Conservation (phyloP, 1,284 basidiomycete genomes). For the Ustilago hordei region DNA sequence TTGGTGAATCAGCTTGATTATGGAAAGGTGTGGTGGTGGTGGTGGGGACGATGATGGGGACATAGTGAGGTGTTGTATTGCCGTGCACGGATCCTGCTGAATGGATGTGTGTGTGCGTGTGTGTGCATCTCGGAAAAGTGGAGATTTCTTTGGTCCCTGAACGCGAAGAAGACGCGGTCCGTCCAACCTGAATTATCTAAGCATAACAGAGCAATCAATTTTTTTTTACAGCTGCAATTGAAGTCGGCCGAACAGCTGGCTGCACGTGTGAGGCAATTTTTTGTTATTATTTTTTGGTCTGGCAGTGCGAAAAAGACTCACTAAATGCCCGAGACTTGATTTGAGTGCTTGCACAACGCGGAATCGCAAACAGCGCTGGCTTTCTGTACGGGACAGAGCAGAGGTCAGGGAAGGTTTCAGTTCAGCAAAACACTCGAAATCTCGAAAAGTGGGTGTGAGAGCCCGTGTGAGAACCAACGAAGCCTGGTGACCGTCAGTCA, state of each 20-base stretch:
- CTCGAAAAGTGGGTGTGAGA: too few relatives aligned
- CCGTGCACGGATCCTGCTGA: conserved; percentile 12
- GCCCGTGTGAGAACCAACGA: not conserved
- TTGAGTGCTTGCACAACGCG: too few relatives aligned
- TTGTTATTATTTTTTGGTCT: too few relatives aligned
- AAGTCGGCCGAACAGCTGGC: not conserved
- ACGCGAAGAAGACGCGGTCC: not conserved
- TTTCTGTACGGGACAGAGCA: too few relatives aligned
- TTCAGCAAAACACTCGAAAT: too few relatives aligned
- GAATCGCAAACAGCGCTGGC: too few relatives aligned
- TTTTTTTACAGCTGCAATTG: not conserved
- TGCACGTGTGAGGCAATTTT: not conserved
- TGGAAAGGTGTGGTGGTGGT: not conserved
- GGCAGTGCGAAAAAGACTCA: too few relatives aligned
- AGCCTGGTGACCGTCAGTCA: not conserved
- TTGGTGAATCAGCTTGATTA: not conserved
- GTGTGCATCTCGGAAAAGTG: conserved; percentile 19
- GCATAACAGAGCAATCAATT: not conserved
- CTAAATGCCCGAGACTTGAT: too few relatives aligned
- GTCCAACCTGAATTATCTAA: conserved; percentile 7
- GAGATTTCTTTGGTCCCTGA: conserved; percentile 13
- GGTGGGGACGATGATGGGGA: not conserved
- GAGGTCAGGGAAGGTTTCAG: too few relatives aligned
- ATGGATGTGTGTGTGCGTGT: not conserved
- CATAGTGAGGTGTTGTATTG: not conserved